Evolutionary conservation across 345 rosid genomes (phyloP), one percentile per base, ranked within the genome.

Genomic region (Cardamine occulta): DNA sequence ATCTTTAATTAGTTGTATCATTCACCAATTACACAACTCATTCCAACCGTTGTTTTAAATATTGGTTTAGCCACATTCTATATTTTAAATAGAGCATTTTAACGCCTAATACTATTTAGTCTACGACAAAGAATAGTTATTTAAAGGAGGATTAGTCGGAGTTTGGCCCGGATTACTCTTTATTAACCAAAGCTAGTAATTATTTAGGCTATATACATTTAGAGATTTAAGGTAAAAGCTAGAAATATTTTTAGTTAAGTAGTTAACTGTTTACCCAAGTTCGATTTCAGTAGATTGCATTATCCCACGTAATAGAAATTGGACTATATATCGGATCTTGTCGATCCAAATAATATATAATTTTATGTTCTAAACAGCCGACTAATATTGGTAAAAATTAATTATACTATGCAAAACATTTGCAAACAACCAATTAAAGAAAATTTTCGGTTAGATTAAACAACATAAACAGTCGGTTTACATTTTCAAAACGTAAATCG

Each of bases 21-120:
- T 54, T 63, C 76, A 72, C 77, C 81, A 66, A 65, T 59, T 39
- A 37, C 77, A 71, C 73, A 72, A 72, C 72, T 65, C 73, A 72
- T 70, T 57, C 76, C 72, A 72, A 66, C 61, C 64, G 42, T 57
- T 59, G 23, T 52, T 42, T 45, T 60, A 4, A 17, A 39, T 66
- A 10, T 31, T 32, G 48, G 67, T 21, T 32, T 48, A 10, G 8
- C 9, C 51, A 47, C 9, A 19, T 26, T 24, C 15, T 31, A 7
- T 29, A 56, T 57, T 12, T 71, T 35, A 9, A 58, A 13, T 31
- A 29, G 40, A 29, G 40, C 39, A 23, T 35, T 15, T 37, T 8
- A 13, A 48, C 17, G 2, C 13, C 14, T 9, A 32, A 8, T 23
- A 60, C 32, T 8, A 34, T 13, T 32, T 64, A 8, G 11, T 48